phyloP scores from a whole-genome alignment of 345 rosid genomes.

The Luvunga scandens region DNA sequence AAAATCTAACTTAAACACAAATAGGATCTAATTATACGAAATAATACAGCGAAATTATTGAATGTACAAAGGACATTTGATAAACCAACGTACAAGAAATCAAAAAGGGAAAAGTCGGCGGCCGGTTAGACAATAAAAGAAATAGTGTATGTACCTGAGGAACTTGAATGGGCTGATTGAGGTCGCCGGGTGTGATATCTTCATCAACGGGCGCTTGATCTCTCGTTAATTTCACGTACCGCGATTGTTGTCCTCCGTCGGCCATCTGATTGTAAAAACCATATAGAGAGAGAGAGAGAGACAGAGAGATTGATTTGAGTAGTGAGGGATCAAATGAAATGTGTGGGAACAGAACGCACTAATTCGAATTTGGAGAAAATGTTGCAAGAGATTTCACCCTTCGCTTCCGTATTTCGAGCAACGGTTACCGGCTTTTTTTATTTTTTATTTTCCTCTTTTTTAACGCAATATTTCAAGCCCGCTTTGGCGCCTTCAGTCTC shows the following conservation, averaged over 20 bases:
- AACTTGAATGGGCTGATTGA: constrained; percentile 85
- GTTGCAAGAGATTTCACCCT: not conserved
- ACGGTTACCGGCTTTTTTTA: not conserved
- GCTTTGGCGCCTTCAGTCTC: not conserved
- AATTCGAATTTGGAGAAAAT: not conserved
- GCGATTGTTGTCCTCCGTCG: constrained; percentile 52
- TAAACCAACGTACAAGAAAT: not conserved
- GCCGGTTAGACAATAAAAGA: not conserved
- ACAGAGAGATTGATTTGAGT: no score
- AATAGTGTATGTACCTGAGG: constrained; percentile 46
- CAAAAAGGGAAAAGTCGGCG: not conserved
- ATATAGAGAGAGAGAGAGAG: no score
- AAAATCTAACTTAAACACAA: not conserved
- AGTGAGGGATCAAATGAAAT: not conserved
- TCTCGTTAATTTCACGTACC: constrained; percentile 62
- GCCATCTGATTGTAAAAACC: constrained; percentile 40
- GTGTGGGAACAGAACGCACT: not conserved
- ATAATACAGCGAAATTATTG: no score
- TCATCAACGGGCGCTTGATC: constrained; percentile 65
- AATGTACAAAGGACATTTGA: not conserved
- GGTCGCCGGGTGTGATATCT: constrained; percentile 85
- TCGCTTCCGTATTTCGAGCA: constrained; percentile 4
- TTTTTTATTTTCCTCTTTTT: no score
- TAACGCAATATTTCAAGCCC: not conserved
- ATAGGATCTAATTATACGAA: not conserved